These are phyloP conservation scores for Withania somnifera DNA, from an alignment of 305 asterid species.

Conservation along the genomic window DNA sequence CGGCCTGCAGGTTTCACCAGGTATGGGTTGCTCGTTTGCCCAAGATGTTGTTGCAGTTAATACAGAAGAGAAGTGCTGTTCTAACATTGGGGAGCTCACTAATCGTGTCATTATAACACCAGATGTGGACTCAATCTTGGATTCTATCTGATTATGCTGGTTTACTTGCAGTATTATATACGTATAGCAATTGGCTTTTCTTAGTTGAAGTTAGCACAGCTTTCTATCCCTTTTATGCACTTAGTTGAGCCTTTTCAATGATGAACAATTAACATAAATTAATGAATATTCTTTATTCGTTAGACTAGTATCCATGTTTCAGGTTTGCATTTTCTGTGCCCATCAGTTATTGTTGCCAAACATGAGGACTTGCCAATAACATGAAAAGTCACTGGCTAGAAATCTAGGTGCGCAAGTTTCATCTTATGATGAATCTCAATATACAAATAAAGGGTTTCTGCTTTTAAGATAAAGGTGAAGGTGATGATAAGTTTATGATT, in stretches of 20 bases:
- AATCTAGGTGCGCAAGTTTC: background rate
- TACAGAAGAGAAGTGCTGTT: slow-evolving; percentile 30
- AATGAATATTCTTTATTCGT: background rate
- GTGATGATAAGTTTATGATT: background rate
- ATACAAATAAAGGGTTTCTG: background rate
- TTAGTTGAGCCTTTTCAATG: background rate
- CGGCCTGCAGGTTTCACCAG: slow-evolving; percentile 50
- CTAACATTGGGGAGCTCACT: slow-evolving; percentile 52
- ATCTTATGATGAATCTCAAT: background rate
- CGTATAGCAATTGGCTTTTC: background rate
- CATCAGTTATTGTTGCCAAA: background rate
- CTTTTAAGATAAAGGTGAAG: background rate
- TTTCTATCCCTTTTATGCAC: background rate
- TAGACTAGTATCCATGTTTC: background rate
- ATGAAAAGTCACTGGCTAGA: too few species aligned
- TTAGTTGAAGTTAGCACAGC: background rate
- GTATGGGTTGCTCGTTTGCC: slow-evolving; percentile 39
- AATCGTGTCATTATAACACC: slow-evolving; percentile 49
- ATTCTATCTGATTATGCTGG: slow-evolving; percentile 21
- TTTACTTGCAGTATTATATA: background rate
- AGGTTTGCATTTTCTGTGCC: background rate
- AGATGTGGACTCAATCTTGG: slow-evolving; percentile 45
- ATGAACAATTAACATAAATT: background rate
- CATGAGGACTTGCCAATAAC: background rate
- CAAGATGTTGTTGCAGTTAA: slow-evolving; percentile 51